Evolutionary conservation across 345 rosid genomes (phyloP).

Genomic region (Schrenkiella parvula): DNA sequence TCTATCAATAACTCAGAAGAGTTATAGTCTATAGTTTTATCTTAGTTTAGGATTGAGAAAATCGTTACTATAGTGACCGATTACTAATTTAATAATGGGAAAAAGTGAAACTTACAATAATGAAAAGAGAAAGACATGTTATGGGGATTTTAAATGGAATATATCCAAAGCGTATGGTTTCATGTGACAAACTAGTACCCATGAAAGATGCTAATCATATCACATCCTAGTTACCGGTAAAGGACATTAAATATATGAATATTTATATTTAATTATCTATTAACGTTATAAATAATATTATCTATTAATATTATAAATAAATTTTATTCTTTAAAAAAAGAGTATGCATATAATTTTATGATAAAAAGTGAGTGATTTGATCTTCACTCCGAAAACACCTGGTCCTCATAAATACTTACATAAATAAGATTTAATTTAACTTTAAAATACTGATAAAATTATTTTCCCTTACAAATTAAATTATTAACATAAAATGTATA

Average conservation of each 20-base stretch:
- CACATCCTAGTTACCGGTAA: constrained; percentile 9
- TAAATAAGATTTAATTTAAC: neutral
- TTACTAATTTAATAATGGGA: too few species aligned
- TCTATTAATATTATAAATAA: too few species aligned
- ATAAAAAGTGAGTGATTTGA: neutral
- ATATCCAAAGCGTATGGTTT: constrained; percentile 28
- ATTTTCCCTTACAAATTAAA: neutral
- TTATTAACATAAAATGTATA: neutral
- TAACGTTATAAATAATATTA: neutral
- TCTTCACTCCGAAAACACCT: neutral
- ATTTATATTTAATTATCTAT: neutral
- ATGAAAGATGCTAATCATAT: constrained; percentile 15
- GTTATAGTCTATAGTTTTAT: neutral
- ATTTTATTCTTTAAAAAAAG: neutral
- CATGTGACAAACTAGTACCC: constrained; percentile 6
- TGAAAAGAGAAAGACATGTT: constrained; percentile 6
- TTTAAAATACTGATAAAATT: neutral
- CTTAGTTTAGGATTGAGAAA: too few species aligned
- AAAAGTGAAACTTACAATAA: too few species aligned
- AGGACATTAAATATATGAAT: neutral
- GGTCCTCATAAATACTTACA: neutral
- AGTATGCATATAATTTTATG: too few species aligned
- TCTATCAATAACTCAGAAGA: too few species aligned
- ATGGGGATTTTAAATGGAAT: constrained; percentile 4
- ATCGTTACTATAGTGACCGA: too few species aligned